Evolutionary conservation across 1,284 basidiomycete genomes (phyloP).

Genomic region (Ganoderma sinense): DNA sequence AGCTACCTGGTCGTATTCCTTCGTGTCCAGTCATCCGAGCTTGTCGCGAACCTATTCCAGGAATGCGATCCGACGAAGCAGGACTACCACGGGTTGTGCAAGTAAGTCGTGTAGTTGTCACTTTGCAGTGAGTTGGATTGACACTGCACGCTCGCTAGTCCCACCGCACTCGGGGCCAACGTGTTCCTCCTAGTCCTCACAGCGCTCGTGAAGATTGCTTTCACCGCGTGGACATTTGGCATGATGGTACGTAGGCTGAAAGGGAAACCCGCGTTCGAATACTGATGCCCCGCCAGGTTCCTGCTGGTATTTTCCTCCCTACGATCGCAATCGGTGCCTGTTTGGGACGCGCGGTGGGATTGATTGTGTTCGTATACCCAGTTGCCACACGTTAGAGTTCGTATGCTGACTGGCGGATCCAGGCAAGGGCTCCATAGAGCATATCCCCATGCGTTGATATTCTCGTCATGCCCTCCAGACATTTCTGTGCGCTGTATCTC

Average conservation of each 20-base stretch:
- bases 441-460: conserved; percentile 71
- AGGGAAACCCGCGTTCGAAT: background rate
- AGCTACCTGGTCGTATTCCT: conserved; percentile 60
- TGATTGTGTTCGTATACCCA: conserved; percentile 61
- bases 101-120: conserved; percentile 51
- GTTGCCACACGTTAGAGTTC: background rate
- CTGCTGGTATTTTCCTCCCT: conserved; percentile 79
- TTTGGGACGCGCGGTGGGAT: conserved; percentile 70
- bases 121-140: background rate
- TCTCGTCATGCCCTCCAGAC: conserved; percentile 74
- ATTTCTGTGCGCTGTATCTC: conserved; percentile 73
- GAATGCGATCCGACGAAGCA: conserved; percentile 72
- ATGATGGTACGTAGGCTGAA: conserved; percentile 66
- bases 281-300: conserved; percentile 50
- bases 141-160: conserved; percentile 44
- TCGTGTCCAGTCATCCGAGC: conserved; percentile 73
- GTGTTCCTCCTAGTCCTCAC: conserved; percentile 71
- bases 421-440: conserved; percentile 71
- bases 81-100: conserved; percentile 79
- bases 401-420: background rate
- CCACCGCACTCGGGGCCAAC: conserved; percentile 69
- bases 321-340: conserved; percentile 78
- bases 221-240: conserved; percentile 81
- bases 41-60: conserved; percentile 77
- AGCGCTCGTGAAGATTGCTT: conserved; percentile 62